phyloP scores from a whole-genome alignment of 2,329 filamentous ascomycete species.

The Exophiala calicioides region DNA sequence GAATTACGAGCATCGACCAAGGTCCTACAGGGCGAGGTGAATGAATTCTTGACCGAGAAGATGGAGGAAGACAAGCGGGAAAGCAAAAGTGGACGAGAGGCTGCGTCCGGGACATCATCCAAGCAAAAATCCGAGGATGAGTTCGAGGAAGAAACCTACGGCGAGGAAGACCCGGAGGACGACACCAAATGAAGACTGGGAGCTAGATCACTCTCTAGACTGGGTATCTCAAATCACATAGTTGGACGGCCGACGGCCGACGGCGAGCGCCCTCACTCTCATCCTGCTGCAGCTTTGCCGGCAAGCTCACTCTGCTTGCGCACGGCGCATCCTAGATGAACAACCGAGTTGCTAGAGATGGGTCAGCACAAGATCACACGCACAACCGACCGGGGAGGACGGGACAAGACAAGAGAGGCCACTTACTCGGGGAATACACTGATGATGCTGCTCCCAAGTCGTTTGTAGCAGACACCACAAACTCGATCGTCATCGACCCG shows the following conservation, averaged over 20 bases:
- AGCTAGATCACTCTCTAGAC: slow-evolving; percentile 14
- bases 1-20: slow-evolving; percentile 52
- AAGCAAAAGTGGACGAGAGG: slow-evolving; percentile 5
- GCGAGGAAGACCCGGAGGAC: slow-evolving; percentile 38
- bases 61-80: slow-evolving; percentile 62
- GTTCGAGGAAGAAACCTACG: slow-evolving; percentile 14
- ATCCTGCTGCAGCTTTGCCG: slow-evolving; percentile 26
- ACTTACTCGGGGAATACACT: slow-evolving; percentile 82
- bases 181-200: slow-evolving; percentile 8
- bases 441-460: slow-evolving; percentile 86
- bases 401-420: background rate
- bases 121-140: slow-evolving; percentile 61
- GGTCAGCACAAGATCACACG: slow-evolving; percentile 5
- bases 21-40: slow-evolving; percentile 59
- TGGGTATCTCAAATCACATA: slow-evolving; percentile 29
- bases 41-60: slow-evolving; percentile 59
- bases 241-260: background rate
- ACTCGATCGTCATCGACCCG: slow-evolving; percentile 84
- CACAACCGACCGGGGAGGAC: background rate
- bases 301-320: slow-evolving; percentile 36
- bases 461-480: slow-evolving; percentile 90
- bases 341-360: slow-evolving; percentile 55
- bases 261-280: background rate
- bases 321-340: slow-evolving; percentile 77
- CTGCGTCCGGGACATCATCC: slow-evolving; percentile 35